Conservation (phyloP, 2,329 filamentous ascomycete genomes). For the Cladosporium sp. region DNA sequence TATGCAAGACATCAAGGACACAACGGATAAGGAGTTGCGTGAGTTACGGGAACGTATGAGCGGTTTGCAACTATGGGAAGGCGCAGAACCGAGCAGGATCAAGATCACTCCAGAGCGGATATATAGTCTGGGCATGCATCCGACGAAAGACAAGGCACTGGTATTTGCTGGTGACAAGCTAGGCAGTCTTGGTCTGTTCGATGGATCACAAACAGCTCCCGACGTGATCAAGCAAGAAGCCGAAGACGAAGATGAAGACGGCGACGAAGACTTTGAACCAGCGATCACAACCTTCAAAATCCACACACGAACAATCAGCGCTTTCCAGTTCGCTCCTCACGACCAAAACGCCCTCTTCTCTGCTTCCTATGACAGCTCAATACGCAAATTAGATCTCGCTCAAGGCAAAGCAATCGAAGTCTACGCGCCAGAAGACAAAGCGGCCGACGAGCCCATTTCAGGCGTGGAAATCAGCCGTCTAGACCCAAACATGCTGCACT, state of each 20-base stretch:
- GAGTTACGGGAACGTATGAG: constrained; percentile 72
- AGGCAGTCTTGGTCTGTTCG: constrained; percentile 84
- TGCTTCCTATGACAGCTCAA: constrained; percentile 87
- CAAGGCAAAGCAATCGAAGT: constrained; percentile 76
- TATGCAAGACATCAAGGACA: constrained; percentile 76
- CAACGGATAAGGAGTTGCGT: constrained; percentile 70
- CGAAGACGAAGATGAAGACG: constrained; percentile 62
- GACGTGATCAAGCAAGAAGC: constrained; percentile 40
- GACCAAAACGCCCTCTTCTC: constrained; percentile 75
- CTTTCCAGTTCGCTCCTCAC: constrained; percentile 70
- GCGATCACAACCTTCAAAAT: constrained; percentile 86
- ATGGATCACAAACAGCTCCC: constrained; percentile 67
- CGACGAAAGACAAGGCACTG: constrained; percentile 76
- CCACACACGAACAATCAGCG: constrained; percentile 82
- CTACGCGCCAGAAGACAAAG: constrained; percentile 67
- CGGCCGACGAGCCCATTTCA: constrained; percentile 74
- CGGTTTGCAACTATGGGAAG: constrained; percentile 72
- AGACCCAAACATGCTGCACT: constrained; percentile 72
- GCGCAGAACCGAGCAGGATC: constrained; percentile 78
- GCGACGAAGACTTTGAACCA: constrained; percentile 62
- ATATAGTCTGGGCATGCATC: constrained; percentile 86
- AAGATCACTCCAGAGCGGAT: constrained; percentile 86
- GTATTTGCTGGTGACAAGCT: constrained; percentile 94
- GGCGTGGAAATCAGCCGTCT: constrained; percentile 72
- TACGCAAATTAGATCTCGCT: constrained; percentile 78